Conservation (phyloP, 106 monocot species). For the Hemerocallis citrina region DNA sequence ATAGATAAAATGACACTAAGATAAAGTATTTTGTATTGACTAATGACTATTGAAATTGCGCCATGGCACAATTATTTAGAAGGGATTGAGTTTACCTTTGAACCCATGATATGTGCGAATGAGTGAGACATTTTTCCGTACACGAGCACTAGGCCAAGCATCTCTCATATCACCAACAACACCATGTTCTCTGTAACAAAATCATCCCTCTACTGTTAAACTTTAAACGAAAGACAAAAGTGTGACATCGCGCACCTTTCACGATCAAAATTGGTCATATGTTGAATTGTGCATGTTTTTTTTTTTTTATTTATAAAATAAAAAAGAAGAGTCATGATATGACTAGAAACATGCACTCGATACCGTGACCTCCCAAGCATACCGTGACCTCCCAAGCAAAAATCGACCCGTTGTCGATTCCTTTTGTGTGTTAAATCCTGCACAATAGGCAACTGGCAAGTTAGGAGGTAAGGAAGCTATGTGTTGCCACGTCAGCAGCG, state of each 20-base stretch:
- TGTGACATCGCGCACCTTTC: too few species aligned
- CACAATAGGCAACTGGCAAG: constrained; percentile 84
- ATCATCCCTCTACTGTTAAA: too few species aligned
- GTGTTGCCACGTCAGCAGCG: constrained; percentile 96
- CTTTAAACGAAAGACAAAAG: too few species aligned
- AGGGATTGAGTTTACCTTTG: constrained; percentile 40
- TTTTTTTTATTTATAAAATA: too few species aligned
- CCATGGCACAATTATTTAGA: neutral
- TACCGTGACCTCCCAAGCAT: too few species aligned
- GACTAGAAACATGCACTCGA: too few species aligned
- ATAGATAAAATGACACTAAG: too few species aligned
- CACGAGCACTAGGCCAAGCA: constrained; percentile 82
- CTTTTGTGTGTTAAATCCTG: constrained; percentile 92
- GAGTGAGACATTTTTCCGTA: constrained; percentile 80
- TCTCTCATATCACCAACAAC: constrained; percentile 95
- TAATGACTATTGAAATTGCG: neutral
- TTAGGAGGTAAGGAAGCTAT: constrained; percentile 92
- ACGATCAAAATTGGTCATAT: too few species aligned
- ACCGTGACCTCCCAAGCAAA: constrained; percentile 95
- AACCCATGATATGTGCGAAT: constrained; percentile 94
- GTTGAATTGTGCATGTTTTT: too few species aligned
- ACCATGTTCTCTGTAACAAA: constrained; percentile 85
- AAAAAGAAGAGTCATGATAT: too few species aligned
- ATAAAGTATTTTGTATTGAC: neutral
- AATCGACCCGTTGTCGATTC: constrained; percentile 95